Percentiles rank a stretch among this genome's conserved stretches.
These are phyloP conservation scores for Gossypium thurberi DNA, from an alignment of 345 rosid genomes.

Conservation along the genomic window DNA sequence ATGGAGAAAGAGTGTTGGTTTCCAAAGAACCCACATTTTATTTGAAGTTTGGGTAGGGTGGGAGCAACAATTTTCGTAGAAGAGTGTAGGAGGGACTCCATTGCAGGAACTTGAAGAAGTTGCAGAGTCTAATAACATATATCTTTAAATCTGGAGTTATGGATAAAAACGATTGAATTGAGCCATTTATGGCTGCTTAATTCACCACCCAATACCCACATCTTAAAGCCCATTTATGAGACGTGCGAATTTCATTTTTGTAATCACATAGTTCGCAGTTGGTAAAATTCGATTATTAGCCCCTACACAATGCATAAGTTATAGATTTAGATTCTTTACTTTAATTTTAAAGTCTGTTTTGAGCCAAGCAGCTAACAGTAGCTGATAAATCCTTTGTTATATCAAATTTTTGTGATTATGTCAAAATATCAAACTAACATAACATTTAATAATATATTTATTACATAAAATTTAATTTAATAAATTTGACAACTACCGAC, in stretches of 20 bases:
- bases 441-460: no score
- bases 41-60: constrained; percentile 17
- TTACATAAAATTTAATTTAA: no score
- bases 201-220: not conserved
- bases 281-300: no score
- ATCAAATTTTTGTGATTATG: no score
- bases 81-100: constrained; percentile 49
- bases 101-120: not conserved
- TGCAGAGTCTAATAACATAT: not conserved
- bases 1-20: constrained; percentile 19
- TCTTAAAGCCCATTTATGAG: not conserved
- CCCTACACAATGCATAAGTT: no score
- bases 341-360: no score
- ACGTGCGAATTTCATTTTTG: not conserved
- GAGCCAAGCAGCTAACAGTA: no score
- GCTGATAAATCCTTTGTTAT: no score
- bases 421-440: no score
- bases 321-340: no score
- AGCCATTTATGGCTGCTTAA: not conserved
- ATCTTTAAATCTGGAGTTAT: not conserved
- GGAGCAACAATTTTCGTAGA: constrained; percentile 24
- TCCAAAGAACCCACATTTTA: not conserved
- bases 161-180: not conserved
- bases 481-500: no score
- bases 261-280: no score